A percentile compares a stretch with the other conserved stretches of the same genome.
These are phyloP conservation scores for Curvularia verruculosa DNA, from an alignment of 2,329 filamentous ascomycete genomes.

Conservation along the genomic window DNA sequence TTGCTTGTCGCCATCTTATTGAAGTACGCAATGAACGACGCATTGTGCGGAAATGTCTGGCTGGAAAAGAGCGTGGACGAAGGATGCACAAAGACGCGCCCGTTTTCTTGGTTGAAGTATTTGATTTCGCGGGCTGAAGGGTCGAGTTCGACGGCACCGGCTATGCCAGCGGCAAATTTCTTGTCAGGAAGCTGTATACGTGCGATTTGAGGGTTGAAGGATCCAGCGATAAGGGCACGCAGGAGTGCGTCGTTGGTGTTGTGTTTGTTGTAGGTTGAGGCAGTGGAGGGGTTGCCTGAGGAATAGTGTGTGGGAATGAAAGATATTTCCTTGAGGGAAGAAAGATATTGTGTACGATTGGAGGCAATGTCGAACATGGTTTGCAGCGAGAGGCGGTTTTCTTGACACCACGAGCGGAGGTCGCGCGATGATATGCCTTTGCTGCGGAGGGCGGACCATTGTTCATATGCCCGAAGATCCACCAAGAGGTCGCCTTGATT, in stretches of 20 bases:
- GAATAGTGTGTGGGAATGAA: constrained; percentile 64
- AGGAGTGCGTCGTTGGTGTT: constrained; percentile 55
- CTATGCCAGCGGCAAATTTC: constrained; percentile 87
- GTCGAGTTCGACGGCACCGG: constrained; percentile 89
- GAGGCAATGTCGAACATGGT: constrained; percentile 87
- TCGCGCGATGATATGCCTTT: constrained; percentile 64
- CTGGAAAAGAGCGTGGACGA: constrained; percentile 84
- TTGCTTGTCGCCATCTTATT: constrained; percentile 90
- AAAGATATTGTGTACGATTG: constrained; percentile 83
- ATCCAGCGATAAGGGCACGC: constrained; percentile 57
- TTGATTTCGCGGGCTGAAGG: constrained; percentile 91
- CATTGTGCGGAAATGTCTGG: constrained; percentile 75
- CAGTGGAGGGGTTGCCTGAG: constrained; percentile 32
- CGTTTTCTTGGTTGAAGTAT: constrained; percentile 69
- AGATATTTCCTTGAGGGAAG: constrained; percentile 83
- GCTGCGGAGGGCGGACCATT: constrained; percentile 74
- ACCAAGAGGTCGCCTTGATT: constrained; percentile 88
- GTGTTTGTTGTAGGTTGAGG: constrained; percentile 55
- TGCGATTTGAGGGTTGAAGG: constrained; percentile 78
- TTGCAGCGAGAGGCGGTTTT: constrained; percentile 82
- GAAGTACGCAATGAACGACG: constrained; percentile 86
- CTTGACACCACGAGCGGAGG: constrained; percentile 77
- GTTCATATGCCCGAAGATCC: constrained; percentile 81
- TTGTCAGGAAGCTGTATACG: constrained; percentile 94
- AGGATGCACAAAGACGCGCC: constrained; percentile 89